Conservation (phyloP, 768 basidiomycete species). For the Termitomyces bulborhizus region DNA sequence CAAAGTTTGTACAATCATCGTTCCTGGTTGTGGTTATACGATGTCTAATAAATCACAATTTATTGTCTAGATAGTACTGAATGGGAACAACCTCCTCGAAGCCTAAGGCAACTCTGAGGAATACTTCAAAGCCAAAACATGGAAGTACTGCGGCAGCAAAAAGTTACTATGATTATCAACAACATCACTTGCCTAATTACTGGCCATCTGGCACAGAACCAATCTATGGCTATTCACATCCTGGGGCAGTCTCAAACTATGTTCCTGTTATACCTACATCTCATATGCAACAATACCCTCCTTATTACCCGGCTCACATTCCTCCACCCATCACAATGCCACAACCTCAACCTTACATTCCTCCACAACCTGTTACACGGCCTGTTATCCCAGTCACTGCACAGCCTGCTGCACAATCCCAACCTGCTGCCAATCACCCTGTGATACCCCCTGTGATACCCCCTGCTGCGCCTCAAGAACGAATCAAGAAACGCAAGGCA, state of each 20-base stretch:
- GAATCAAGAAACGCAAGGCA: constrained; percentile 1
- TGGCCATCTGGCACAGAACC: neutral
- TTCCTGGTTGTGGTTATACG: neutral
- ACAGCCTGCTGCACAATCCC: neutral
- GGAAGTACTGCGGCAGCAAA: neutral
- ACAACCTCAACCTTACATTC: constrained; percentile 5
- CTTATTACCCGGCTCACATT: neutral
- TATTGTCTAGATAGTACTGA: neutral
- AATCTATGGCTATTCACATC: constrained; percentile 3
- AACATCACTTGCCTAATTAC: neutral
- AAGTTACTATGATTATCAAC: constrained; percentile 1
- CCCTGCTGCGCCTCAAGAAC: neutral
- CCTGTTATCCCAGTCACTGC: neutral
- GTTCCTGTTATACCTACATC: neutral
- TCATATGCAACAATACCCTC: constrained; percentile 5
- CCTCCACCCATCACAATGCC: constrained; percentile 1
- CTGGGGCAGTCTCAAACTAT: neutral
- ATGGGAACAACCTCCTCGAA: constrained; percentile 9
- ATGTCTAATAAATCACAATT: neutral
- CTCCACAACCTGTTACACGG: neutral
- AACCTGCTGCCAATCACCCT: neutral
- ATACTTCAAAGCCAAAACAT: neutral
- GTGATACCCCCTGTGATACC: neutral
- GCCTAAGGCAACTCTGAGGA: neutral
- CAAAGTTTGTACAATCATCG: neutral